Percentiles rank a stretch among this genome's conserved stretches.
These are phyloP conservation scores for Talaromyces wortmannii DNA, from an alignment of 495 filamentous ascomycete genomes.

Conservation along the genomic window DNA sequence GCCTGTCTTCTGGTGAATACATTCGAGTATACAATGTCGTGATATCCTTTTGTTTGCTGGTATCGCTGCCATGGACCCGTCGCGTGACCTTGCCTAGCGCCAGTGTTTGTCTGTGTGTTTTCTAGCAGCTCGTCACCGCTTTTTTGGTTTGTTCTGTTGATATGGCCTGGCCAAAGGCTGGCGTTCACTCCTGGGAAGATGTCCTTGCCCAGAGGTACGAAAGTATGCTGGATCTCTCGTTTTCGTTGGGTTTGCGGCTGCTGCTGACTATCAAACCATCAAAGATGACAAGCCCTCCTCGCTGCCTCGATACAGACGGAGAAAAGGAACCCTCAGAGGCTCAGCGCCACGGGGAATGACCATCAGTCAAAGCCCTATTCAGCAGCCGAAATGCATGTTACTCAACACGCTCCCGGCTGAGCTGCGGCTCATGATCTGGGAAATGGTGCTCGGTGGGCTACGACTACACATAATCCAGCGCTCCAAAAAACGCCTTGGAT, in stretches of 20 bases:
- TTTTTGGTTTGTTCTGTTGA: background rate
- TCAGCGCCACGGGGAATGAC: background rate
- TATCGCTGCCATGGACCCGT: background rate
- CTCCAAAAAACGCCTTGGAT: constrained; percentile 22
- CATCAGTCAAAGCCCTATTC: background rate
- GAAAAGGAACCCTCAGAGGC: constrained; percentile 2
- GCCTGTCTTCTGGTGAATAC: background rate
- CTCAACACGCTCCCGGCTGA: constrained; percentile 36
- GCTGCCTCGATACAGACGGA: constrained; percentile 12
- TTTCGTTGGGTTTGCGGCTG: background rate
- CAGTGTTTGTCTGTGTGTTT: background rate
- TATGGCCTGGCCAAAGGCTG: constrained; percentile 31
- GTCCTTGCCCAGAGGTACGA: constrained; percentile 38
- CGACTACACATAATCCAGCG: constrained; percentile 37
- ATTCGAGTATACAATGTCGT: background rate
- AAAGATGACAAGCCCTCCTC: constrained; percentile 33
- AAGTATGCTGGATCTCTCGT: constrained; percentile 20
- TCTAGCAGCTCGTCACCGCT: background rate
- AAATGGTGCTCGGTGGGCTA: constrained; percentile 22
- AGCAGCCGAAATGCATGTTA: constrained; percentile 24
- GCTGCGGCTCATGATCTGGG: constrained; percentile 41
- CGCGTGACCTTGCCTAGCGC: background rate
- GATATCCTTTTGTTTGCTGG: background rate
- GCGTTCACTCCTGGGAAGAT: constrained; percentile 43
- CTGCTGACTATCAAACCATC: background rate